Percentiles rank a stretch among this genome's conserved stretches.
Evolutionary conservation across 768 basidiomycete genomes (phyloP).

Genomic region (Hericium rajendrae): DNA sequence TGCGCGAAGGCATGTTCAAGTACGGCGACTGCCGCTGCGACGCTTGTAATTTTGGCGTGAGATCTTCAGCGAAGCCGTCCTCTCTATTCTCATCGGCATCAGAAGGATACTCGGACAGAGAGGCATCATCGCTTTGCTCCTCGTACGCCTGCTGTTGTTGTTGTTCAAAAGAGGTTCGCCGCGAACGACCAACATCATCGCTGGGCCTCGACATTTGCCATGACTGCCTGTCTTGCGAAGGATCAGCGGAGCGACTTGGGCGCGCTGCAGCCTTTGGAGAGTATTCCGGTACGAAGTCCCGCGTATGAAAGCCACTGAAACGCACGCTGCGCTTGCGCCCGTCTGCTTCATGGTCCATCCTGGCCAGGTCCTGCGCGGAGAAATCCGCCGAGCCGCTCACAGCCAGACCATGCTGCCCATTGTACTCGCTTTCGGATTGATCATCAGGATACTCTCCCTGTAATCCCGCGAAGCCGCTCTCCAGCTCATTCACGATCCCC

Average conservation of each 20-base stretch:
- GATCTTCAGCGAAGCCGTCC: neutral
- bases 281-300: neutral
- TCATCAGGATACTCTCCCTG: neutral
- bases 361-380: neutral
- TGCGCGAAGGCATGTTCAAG: neutral
- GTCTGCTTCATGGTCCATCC: neutral
- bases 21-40: neutral
- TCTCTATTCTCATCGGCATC: neutral
- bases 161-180: neutral
- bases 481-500: conserved; percentile 27
- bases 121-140: neutral
- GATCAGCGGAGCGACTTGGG: neutral
- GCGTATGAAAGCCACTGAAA: neutral
- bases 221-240: neutral
- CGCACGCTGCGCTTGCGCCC: neutral
- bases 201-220: neutral
- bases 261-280: neutral
- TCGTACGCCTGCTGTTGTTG: no score
- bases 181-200: neutral
- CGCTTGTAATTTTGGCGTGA: neutral
- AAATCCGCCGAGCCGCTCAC: conserved; percentile 9
- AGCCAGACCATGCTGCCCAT: conserved; percentile 18
- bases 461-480: conserved; percentile 5
- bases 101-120: neutral
- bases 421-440: conserved; percentile 24